A percentile compares a stretch with the other conserved stretches of the same genome.
Conservation (phyloP, 345 rosid genomes). For the Carallia brachiata region DNA sequence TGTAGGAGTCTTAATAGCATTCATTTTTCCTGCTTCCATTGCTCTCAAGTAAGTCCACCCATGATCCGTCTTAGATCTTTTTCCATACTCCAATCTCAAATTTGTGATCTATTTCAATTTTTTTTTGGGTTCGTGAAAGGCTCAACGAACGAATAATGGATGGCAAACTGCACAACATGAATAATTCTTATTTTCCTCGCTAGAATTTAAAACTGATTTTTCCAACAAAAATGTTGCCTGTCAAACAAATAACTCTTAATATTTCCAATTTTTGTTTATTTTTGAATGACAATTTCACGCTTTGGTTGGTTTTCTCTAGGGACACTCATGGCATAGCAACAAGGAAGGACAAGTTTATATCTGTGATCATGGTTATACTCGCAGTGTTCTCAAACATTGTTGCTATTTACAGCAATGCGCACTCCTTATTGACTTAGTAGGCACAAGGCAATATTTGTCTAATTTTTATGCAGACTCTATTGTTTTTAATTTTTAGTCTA, state of each 20-base stretch:
- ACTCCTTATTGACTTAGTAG: background rate
- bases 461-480: background rate
- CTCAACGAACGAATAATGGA: too few relatives aligned
- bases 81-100: too few relatives aligned
- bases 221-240: too few relatives aligned
- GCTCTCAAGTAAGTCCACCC: background rate
- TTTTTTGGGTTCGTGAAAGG: too few relatives aligned
- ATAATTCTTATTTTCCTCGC: too few relatives aligned
- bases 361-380: constrained; percentile 57
- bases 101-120: too few relatives aligned
- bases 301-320: constrained; percentile 31
- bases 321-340: constrained; percentile 60
- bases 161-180: too few relatives aligned
- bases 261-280: too few relatives aligned
- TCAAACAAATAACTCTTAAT: too few relatives aligned
- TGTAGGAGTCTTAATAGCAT: background rate
- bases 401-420: constrained; percentile 63
- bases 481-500: too few relatives aligned
- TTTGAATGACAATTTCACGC: too few relatives aligned
- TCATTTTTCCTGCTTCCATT: constrained; percentile 5
- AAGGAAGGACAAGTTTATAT: constrained; percentile 56
- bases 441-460: background rate
- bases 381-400: constrained; percentile 57
- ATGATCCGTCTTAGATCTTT: background rate
- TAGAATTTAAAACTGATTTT: too few relatives aligned